Evolutionary conservation across 495 filamentous ascomycete genomes (phyloP).

Genomic region (Penicillium cosmopolitanum): DNA sequence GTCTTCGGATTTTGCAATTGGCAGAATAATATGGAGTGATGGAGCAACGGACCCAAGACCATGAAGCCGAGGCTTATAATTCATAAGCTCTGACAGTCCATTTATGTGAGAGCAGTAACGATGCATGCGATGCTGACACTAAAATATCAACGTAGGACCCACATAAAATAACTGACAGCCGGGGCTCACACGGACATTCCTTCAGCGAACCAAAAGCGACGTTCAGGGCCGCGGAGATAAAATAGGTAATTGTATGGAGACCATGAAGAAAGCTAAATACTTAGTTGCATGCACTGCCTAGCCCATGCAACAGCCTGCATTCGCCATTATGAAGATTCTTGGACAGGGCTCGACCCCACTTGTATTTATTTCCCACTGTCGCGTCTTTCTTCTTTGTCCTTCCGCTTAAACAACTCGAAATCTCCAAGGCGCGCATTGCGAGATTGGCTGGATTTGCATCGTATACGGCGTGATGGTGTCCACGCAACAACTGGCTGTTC

Average conservation of each 20-base stretch:
- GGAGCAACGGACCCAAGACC: not conserved
- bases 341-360: not conserved
- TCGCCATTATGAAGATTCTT: not conserved
- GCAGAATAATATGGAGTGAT: not conserved
- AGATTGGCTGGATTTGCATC: not conserved
- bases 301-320: not conserved
- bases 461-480: not conserved
- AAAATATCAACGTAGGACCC: not conserved
- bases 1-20: not conserved
- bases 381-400: not conserved
- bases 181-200: not conserved
- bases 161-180: not conserved
- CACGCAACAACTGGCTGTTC: not conserved
- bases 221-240: not conserved
- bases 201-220: not conserved
- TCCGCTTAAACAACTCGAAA: not conserved
- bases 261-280: not conserved
- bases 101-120: not conserved
- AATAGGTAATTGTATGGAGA: not conserved
- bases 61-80: not conserved
- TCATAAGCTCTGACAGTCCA: not conserved
- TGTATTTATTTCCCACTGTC: not conserved
- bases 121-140: not conserved
- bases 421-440: not conserved
- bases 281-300: constrained; percentile 5